Evolutionary conservation across 495 filamentous ascomycete species (phyloP).

Genomic region (Xylaria venustula): DNA sequence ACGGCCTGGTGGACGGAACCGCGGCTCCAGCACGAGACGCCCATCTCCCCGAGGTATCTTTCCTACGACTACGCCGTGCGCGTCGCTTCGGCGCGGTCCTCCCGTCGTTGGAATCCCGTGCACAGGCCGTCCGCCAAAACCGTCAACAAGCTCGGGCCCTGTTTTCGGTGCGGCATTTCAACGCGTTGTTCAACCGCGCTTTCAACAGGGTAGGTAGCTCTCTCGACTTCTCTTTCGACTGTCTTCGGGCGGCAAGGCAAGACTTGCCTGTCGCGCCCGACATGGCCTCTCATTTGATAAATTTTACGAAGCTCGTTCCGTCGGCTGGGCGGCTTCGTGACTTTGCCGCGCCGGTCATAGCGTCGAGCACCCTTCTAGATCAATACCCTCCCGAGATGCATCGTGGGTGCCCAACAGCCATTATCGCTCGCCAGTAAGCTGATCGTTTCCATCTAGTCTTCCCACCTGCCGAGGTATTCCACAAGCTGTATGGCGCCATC

Average conservation of each 20-base stretch:
- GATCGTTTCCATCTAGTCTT: conserved; percentile 3
- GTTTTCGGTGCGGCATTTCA: conserved; percentile 6
- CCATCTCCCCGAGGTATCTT: conserved; percentile 1
- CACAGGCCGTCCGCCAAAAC: not conserved
- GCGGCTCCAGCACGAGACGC: not conserved
- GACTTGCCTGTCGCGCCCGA: not conserved
- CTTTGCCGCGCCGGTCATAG: not conserved
- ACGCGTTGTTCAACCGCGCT: conserved; percentile 3
- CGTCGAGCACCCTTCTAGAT: not conserved
- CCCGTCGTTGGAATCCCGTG: not conserved
- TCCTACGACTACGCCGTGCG: not conserved
- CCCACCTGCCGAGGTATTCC: conserved; percentile 2
- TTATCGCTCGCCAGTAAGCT: not conserved
- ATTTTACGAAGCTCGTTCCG: not conserved
- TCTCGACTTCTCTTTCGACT: conserved; percentile 2
- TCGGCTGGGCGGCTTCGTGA: not conserved
- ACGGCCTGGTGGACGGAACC: not conserved
- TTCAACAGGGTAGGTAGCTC: conserved; percentile 3
- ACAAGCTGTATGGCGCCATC: not conserved
- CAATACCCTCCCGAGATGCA: conserved; percentile 6
- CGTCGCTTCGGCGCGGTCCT: not conserved
- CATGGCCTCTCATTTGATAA: not conserved
- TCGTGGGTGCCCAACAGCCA: not conserved
- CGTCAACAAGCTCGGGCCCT: not conserved
- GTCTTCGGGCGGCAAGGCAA: not conserved